phyloP scores from a whole-genome alignment of 768 basidiomycete species.

The Boletus rubroflammeus region DNA sequence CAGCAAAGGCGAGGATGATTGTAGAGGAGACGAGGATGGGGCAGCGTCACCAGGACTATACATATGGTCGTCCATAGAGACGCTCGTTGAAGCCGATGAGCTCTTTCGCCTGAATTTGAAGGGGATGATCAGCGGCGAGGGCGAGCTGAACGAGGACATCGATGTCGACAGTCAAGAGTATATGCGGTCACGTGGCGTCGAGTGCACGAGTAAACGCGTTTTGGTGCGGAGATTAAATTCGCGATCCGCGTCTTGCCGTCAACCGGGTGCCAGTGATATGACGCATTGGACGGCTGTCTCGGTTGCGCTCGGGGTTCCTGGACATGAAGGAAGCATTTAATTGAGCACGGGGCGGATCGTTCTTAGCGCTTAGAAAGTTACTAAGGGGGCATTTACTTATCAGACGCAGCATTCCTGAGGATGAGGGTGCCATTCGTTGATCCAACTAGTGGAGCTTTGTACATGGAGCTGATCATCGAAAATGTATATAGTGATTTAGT shows the following conservation, averaged over 20 bases:
- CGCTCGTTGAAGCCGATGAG: conserved; percentile 16
- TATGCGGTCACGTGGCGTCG: conserved; percentile 32
- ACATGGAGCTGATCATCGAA: background rate
- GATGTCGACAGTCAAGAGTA: conserved; percentile 25
- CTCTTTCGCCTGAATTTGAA: conserved; percentile 22
- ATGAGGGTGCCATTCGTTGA: no score
- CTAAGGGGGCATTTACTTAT: no score
- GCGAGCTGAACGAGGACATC: conserved; percentile 20
- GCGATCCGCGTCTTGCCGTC: conserved; percentile 13
- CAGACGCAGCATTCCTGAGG: no score
- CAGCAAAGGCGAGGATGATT: conserved; percentile 18
- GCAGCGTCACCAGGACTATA: background rate
- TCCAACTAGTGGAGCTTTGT: background rate
- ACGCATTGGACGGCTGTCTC: background rate
- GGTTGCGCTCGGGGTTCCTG: background rate
- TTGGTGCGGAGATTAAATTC: conserved; percentile 31
- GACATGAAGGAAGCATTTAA: background rate
- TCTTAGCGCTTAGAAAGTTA: background rate
- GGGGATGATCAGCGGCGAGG: conserved; percentile 16
- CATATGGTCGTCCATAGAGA: background rate
- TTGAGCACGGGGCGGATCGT: background rate
- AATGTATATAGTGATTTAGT: background rate
- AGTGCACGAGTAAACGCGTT: conserved; percentile 31
- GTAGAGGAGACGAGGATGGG: conserved; percentile 18
- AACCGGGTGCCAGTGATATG: background rate